phyloP scores from a whole-genome alignment of 345 rosid genomes.

The Arabidopsis suecica region DNA sequence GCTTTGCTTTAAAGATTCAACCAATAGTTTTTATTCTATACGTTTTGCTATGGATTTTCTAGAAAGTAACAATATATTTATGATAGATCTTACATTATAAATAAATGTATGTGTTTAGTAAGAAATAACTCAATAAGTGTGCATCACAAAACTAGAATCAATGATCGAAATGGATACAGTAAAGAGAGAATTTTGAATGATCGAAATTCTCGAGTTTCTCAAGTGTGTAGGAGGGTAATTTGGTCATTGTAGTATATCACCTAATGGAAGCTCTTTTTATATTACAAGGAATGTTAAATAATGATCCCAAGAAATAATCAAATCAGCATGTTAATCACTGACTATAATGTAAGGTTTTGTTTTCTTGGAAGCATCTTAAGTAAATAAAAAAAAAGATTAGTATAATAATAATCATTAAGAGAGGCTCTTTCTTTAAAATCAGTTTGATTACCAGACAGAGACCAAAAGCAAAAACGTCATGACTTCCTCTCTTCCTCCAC shows the following conservation, averaged over 20 bases:
- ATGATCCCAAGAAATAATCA: neutral
- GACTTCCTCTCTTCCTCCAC: slow-evolving; percentile 49
- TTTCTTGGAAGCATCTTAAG: neutral
- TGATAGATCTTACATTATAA: too few relatives aligned
- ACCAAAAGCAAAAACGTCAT: slow-evolving; percentile 32
- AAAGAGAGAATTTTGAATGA: too few relatives aligned
- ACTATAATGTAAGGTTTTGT: neutral
- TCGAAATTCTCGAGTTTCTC: too few relatives aligned
- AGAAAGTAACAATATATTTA: neutral
- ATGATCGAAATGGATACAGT: neutral
- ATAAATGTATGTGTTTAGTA: neutral
- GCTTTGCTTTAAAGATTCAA: slow-evolving; percentile 36
- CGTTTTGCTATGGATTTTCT: slow-evolving; percentile 5
- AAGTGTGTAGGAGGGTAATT: too few relatives aligned
- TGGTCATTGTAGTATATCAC: too few relatives aligned
- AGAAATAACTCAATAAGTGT: neutral
- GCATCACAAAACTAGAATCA: neutral
- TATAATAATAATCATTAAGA: neutral
- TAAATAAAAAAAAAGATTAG: neutral
- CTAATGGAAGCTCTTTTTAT: neutral
- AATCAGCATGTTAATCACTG: neutral
- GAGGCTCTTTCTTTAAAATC: neutral
- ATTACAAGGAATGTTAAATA: neutral
- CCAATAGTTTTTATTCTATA: neutral
- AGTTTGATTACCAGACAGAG: slow-evolving; percentile 22